phyloP scores from a whole-genome alignment of 129 eudicot species.

The Heracleum sosnowskyi region DNA sequence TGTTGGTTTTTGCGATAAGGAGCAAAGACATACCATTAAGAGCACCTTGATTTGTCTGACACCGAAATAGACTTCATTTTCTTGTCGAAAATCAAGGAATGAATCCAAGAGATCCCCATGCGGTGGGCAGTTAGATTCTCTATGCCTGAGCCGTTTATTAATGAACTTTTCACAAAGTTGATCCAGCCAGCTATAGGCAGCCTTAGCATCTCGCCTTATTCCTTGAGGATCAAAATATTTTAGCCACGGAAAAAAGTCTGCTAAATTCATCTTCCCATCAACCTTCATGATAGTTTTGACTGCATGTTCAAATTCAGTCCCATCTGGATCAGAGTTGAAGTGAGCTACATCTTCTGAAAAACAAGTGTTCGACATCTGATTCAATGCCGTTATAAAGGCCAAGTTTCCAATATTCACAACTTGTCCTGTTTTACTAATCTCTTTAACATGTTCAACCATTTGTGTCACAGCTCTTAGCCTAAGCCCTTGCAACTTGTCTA shows the following conservation, averaged over 20 bases:
- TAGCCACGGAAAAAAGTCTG: background rate
- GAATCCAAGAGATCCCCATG: conserved; percentile 1
- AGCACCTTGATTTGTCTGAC: conserved; percentile 1
- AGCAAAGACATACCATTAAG: background rate
- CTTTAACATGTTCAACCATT: conserved; percentile 9
- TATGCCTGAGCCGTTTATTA: background rate
- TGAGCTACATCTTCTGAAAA: background rate
- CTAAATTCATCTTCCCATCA: background rate
- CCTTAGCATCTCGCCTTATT: conserved; percentile 1
- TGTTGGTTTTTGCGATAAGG: background rate
- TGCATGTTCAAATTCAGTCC: background rate
- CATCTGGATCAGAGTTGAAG: background rate
- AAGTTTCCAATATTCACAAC: conserved; percentile 5
- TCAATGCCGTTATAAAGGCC: conserved; percentile 15
- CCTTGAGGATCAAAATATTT: background rate
- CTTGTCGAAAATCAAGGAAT: conserved; percentile 1
- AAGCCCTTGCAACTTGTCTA: conserved; percentile 4
- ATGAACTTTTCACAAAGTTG: conserved; percentile 1
- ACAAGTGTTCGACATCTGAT: conserved; percentile 10
- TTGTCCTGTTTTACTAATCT: background rate
- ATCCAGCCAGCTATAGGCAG: background rate
- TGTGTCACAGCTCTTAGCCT: conserved; percentile 7
- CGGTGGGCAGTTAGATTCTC: background rate
- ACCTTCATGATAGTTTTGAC: background rate
- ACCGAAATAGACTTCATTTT: background rate